These are phyloP conservation scores for Blepharisma japonicum DNA, from an alignment of 73 alveolate genomes.

Conservation along the genomic window DNA sequence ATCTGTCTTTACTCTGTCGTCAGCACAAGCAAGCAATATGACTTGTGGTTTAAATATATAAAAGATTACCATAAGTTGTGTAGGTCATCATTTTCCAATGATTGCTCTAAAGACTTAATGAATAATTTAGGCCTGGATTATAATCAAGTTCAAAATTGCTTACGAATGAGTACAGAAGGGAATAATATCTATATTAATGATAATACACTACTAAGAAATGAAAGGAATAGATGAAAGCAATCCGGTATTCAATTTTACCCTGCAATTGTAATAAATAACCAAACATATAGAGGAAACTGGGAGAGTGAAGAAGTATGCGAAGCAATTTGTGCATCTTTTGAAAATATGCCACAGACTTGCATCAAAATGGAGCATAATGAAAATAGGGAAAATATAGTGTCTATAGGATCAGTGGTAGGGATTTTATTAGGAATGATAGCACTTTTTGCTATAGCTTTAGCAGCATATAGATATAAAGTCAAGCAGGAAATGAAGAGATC, in stretches of 20 bases:
- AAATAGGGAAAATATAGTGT: no score
- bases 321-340: slow-evolving; percentile 22
- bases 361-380: no score
- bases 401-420: no score
- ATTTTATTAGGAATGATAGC: no score
- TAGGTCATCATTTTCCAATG: neutral
- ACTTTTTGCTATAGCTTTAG: no score
- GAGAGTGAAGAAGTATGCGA: slow-evolving; percentile 13
- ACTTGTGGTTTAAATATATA: slow-evolving; percentile 40
- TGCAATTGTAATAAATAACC: slow-evolving; percentile 37
- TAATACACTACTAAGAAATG: slow-evolving; percentile 30
- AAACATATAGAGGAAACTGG: slow-evolving; percentile 44
- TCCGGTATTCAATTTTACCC: slow-evolving; percentile 32
- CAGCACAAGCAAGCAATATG: neutral
- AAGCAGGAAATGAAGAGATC: no score
- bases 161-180: slow-evolving; percentile 35
- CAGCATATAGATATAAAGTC: no score
- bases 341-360: no score
- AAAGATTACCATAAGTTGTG: slow-evolving; percentile 37
- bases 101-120: slow-evolving; percentile 33
- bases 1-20: slow-evolving; percentile 48
- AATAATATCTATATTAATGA: slow-evolving; percentile 35
- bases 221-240: neutral
- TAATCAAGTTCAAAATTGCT: slow-evolving; percentile 30
- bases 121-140: slow-evolving; percentile 19